A percentile compares a stretch with the other conserved stretches of the same genome.
These are phyloP conservation scores for maize (Zea mays) DNA, from an alignment of 176 grass and related monocot genomes.

Conservation along the genomic window Zm-B73-REFERENCE-NAM-5.0 NC_050096.1:207274001-207274500, in stretches of 20 bases:
- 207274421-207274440: too few species aligned
- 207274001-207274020: constrained; percentile 24
- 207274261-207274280: too few species aligned
- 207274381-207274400: too few species aligned
- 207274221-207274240: not conserved
- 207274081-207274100: constrained; percentile 98
- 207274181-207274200: not conserved
- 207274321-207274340: not conserved
- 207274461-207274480: too few species aligned
- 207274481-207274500: not conserved
- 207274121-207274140: constrained; percentile 26
- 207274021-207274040: constrained; percentile 22
- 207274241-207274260: not conserved
- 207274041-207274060: constrained; percentile 56
- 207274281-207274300: not conserved
- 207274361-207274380: too few species aligned
- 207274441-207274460: too few species aligned
- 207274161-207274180: not conserved
- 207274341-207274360: not conserved
- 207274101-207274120: constrained; percentile 89
- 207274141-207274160: not conserved
- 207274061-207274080: constrained; percentile 99
- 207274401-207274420: too few species aligned
- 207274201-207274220: not conserved
- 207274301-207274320: not conserved